phyloP scores from a whole-genome alignment of 371 early-diverging fungal genomes.

The Circinella umbellata region DNA sequence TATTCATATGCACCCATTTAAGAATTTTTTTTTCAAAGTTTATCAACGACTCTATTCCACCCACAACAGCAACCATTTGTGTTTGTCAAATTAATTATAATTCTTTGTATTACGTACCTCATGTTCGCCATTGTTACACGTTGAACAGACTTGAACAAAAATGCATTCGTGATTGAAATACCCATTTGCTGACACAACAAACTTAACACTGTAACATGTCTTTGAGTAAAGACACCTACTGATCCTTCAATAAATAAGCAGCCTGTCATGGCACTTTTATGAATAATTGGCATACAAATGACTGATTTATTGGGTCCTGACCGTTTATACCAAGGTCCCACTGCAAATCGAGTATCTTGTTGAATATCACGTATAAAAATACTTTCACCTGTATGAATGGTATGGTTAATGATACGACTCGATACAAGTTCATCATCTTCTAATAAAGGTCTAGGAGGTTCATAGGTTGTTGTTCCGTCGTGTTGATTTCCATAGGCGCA shows the following conservation, averaged over 20 bases:
- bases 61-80: too few species aligned
- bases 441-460: slow-evolving; percentile 32
- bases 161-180: slow-evolving; percentile 63
- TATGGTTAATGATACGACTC: slow-evolving; percentile 44
- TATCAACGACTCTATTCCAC: too few species aligned
- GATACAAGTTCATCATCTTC: slow-evolving; percentile 42
- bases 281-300: slow-evolving; percentile 60
- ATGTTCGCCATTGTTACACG: slow-evolving; percentile 41
- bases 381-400: slow-evolving; percentile 44
- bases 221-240: slow-evolving; percentile 60
- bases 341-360: slow-evolving; percentile 45
- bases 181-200: slow-evolving; percentile 63
- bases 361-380: slow-evolving; percentile 46
- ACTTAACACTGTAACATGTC: slow-evolving; percentile 58
- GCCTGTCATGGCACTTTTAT: slow-evolving; percentile 54
- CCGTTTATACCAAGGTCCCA: slow-evolving; percentile 52
- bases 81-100: too few species aligned
- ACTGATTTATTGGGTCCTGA: slow-evolving; percentile 49
- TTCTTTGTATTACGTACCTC: slow-evolving; percentile 24
- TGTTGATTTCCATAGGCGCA: slow-evolving; percentile 47
- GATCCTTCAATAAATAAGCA: slow-evolving; percentile 63
- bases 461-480: slow-evolving; percentile 45
- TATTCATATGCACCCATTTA: not conserved
- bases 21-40: too few species aligned
- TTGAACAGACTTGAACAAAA: slow-evolving; percentile 53